phyloP scores from a whole-genome alignment of 805 yeast genomes.

The Candida vartiovaarae region DNA sequence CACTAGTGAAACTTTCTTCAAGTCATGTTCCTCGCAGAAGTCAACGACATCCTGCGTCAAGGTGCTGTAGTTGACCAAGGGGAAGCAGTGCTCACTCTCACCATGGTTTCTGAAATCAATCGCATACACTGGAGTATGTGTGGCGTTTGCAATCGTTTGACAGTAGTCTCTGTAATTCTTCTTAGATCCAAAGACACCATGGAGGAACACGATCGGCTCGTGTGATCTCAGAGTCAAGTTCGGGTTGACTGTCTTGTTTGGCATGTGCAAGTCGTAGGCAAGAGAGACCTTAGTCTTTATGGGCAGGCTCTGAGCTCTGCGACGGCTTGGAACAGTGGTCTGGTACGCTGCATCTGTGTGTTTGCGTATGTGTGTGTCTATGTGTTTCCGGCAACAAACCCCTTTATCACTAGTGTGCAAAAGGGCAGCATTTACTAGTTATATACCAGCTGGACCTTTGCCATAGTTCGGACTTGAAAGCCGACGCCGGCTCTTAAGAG shows the following conservation, averaged over 20 bases:
- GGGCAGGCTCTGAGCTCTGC: conserved; percentile 11
- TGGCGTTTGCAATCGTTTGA: conserved; percentile 25
- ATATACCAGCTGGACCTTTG: too few species aligned
- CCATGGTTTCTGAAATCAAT: conserved; percentile 48
- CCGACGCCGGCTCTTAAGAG: too few species aligned
- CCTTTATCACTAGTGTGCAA: too few species aligned
- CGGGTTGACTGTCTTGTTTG: conserved; percentile 22
- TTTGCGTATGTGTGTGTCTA: neutral
- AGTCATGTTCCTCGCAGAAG: conserved; percentile 26
- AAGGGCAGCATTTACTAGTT: too few species aligned
- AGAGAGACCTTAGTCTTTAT: conserved; percentile 14
- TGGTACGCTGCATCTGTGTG: conserved; percentile 6
- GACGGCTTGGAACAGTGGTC: conserved; percentile 2
- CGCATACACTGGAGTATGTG: conserved; percentile 30
- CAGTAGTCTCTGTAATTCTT: conserved; percentile 34
- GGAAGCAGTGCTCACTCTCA: conserved; percentile 32
- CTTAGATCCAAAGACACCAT: conserved; percentile 43
- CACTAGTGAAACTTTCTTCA: conserved; percentile 24
- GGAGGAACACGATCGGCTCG: conserved; percentile 35
- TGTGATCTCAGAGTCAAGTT: conserved; percentile 18
- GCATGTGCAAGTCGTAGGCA: conserved; percentile 21
- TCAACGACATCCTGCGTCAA: conserved; percentile 36
- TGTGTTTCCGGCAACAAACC: neutral
- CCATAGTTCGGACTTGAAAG: too few species aligned
- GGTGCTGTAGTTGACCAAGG: conserved; percentile 32